phyloP scores from a whole-genome alignment of 1,139 yeast species.

The Suhomyces guaymorum region DNA sequence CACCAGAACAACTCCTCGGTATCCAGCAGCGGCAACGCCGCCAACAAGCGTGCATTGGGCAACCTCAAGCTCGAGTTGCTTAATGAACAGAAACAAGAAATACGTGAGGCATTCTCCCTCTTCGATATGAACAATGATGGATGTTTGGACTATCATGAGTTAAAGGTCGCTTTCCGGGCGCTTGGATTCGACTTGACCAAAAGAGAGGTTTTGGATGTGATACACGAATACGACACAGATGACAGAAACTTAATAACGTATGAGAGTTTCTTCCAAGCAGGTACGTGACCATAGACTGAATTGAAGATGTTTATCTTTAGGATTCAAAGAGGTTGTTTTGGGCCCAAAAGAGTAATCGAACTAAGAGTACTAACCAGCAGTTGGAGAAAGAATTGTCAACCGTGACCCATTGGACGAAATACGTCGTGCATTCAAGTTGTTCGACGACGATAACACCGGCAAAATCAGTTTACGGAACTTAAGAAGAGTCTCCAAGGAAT shows the following conservation, averaged over 20 bases:
- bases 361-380: slow-evolving; percentile 49
- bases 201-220: slow-evolving; percentile 75
- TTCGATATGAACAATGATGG: slow-evolving; percentile 96
- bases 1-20: slow-evolving; percentile 17
- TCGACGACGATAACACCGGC: slow-evolving; percentile 89
- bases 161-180: slow-evolving; percentile 90
- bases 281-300: slow-evolving; percentile 36
- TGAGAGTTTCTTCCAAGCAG: slow-evolving; percentile 77
- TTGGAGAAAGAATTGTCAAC: slow-evolving; percentile 74
- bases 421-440: slow-evolving; percentile 82
- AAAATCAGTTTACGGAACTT: slow-evolving; percentile 80
- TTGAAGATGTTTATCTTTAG: not conserved
- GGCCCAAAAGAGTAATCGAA: no score
- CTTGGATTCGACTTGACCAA: slow-evolving; percentile 87
- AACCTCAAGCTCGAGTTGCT: slow-evolving; percentile 63
- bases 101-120: slow-evolving; percentile 87
- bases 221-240: slow-evolving; percentile 79
- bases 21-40: slow-evolving; percentile 15
- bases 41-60: slow-evolving; percentile 28
- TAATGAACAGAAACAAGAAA: slow-evolving; percentile 90
- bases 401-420: slow-evolving; percentile 95
- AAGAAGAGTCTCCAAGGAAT: slow-evolving; percentile 85
- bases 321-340: no score
- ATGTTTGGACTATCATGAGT: slow-evolving; percentile 84
- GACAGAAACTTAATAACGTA: slow-evolving; percentile 72